phyloP scores from a whole-genome alignment of 106 monocot genomes.

The Xerophyta viscosa region DNA sequence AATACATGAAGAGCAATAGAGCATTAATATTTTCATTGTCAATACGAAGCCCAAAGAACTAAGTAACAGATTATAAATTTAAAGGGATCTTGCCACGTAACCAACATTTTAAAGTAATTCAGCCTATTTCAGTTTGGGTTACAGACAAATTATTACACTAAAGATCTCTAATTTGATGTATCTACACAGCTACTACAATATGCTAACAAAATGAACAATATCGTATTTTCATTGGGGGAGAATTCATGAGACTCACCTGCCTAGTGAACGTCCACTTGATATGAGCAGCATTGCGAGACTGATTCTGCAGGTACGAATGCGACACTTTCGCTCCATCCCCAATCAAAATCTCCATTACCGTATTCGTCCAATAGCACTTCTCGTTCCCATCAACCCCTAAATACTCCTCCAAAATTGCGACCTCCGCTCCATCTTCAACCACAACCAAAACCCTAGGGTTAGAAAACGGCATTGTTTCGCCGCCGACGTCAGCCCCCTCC shows the following conservation, averaged over 20 bases:
- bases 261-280: constrained; percentile 79
- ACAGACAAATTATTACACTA: no score
- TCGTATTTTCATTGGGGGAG: neutral
- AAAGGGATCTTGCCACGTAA: no score
- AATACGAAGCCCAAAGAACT: no score
- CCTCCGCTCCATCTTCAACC: constrained; percentile 72
- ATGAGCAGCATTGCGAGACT: constrained; percentile 61
- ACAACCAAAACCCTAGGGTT: constrained; percentile 86
- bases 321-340: constrained; percentile 60
- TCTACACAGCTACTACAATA: neutral
- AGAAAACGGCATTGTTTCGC: constrained; percentile 42
- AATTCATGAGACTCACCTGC: constrained; percentile 35
- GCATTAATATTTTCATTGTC: no score
- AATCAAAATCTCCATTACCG: constrained; percentile 69
- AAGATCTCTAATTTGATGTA: neutral
- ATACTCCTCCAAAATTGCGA: constrained; percentile 83
- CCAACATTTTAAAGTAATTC: no score
- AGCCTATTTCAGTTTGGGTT: no score
- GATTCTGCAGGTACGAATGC: constrained; percentile 76
- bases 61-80: no score
- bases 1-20: no score
- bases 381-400: constrained; percentile 28
- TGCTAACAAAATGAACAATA: neutral
- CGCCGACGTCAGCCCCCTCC: constrained; percentile 21
- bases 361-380: constrained; percentile 83